Base-by-base conservation (phyloP, 1,284 basidiomycete genomes). In the Peniophora sp. region DNA sequence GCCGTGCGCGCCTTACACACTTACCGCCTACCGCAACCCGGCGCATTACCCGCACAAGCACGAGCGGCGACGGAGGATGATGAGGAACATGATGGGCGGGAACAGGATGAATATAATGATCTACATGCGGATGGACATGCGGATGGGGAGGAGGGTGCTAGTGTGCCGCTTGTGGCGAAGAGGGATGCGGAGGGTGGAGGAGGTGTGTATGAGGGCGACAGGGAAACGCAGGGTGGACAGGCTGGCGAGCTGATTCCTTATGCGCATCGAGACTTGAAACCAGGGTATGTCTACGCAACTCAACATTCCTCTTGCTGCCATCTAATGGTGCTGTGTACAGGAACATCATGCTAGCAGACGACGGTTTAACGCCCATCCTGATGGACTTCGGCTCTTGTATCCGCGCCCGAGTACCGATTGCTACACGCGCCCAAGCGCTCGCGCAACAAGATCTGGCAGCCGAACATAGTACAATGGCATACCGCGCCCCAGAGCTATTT, bases 301-400 rank as follows among this genome's bases (percentile, higher is more conserved):
- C 72, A 16, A 12, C 35, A 27, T 49, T 6, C 24, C 47, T 9
- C 14, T n/a, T 50, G 12, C 12, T 35, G 12, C 16, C 2, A 35
- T 25, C 12, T 20, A 32, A 51, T 22, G 14, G 34, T 25, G 35
- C 22, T n/a, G 34, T n/a, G 16, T 20, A 3, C 55, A 95, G 92
- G 39, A 99, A 99, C 65, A 79, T 99, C 52, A 99, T 99, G 95
- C 79, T 99, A 52, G 78, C 92, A 5, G 94, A 97, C 61, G 91
- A 97, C 53, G 92, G 90, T 3, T 59, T 70, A 16, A 81, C 83
- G 11, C 89, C 94, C 0, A 89, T 99, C 56, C 78, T 99, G 16
- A 99, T 99, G 96, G 96, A 99, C 70, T 96, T 99, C 69, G 96
- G 96, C 14, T 96, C 92, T 56, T 82, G 85, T 3, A 73, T 85